Percentiles rank a stretch among this genome's conserved stretches.
Evolutionary conservation across 192 early-diverging fungal species (phyloP).

Genomic region (Linnemannia schmuckeri): DNA sequence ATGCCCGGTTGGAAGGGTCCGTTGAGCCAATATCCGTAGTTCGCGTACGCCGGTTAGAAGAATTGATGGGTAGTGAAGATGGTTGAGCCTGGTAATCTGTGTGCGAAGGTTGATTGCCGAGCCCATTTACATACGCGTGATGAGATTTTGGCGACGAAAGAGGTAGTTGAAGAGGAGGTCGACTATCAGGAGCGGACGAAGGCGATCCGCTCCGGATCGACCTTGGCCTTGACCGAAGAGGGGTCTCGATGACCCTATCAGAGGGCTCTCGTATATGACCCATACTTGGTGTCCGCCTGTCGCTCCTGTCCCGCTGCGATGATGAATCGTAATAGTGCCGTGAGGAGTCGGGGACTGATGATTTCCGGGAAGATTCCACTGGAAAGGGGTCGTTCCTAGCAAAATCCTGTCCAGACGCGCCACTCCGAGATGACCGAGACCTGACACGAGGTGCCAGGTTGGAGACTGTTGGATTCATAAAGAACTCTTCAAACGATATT

Average conservation of each 20-base stretch:
- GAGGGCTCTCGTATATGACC: constrained; percentile 9
- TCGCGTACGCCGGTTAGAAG: constrained; percentile 24
- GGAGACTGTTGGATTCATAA: constrained; percentile 81
- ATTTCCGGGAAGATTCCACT: neutral
- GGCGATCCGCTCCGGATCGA: constrained; percentile 37
- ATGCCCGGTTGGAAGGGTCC: constrained; percentile 19
- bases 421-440: constrained; percentile 29
- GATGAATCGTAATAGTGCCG: constrained; percentile 20
- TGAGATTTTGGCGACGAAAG: constrained; percentile 34
- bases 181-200: constrained; percentile 19
- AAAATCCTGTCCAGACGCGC: constrained; percentile 23
- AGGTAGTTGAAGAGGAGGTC: constrained; percentile 47
- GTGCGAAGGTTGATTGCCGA: constrained; percentile 9
- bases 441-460: constrained; percentile 32
- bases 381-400: constrained; percentile 4
- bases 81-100: constrained; percentile 25
- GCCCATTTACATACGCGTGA: constrained; percentile 10
- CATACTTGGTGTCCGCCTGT: constrained; percentile 21
- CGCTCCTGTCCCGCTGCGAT: constrained; percentile 21
- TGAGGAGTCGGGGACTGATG: constrained; percentile 15
- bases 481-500: constrained; percentile 95
- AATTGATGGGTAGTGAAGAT: constrained; percentile 21
- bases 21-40: constrained; percentile 16
- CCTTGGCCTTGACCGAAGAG: constrained; percentile 30
- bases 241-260: constrained; percentile 14